Conservation (phyloP, 768 basidiomycete species). For the Leccinum truebloodii region DNA sequence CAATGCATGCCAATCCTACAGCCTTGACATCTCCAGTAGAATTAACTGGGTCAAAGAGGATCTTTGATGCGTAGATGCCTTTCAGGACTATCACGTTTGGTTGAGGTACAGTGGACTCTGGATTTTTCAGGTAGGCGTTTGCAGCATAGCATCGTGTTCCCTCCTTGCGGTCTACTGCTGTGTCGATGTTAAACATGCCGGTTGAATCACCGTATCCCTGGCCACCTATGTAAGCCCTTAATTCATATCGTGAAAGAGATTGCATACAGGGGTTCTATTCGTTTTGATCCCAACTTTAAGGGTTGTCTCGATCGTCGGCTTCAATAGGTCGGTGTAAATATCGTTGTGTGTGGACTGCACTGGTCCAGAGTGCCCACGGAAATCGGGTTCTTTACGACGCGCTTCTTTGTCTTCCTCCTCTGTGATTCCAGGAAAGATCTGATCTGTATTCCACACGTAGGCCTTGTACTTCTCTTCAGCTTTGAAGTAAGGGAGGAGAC, state of each 20-base stretch:
- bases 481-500: slow-evolving; percentile 20
- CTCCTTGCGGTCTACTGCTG: slow-evolving; percentile 14
- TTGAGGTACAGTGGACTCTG: slow-evolving; percentile 11
- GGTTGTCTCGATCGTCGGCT: slow-evolving; percentile 13
- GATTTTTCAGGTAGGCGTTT: slow-evolving; percentile 17
- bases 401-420: slow-evolving; percentile 13
- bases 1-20: slow-evolving; percentile 11
- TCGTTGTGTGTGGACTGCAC: slow-evolving; percentile 18
- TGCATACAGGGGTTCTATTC: slow-evolving; percentile 14
- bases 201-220: slow-evolving; percentile 18
- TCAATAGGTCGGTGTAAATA: slow-evolving; percentile 16
- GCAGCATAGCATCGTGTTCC: slow-evolving; percentile 22
- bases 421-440: slow-evolving; percentile 17
- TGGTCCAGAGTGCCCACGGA: slow-evolving; percentile 14
- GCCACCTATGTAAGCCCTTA: background rate
- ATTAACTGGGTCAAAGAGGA: slow-evolving; percentile 8
- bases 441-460: slow-evolving; percentile 11
- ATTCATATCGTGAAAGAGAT: background rate
- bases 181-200: slow-evolving; percentile 22
- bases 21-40: slow-evolving; percentile 1
- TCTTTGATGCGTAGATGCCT: slow-evolving; percentile 13
- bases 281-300: slow-evolving; percentile 15
- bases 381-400: slow-evolving; percentile 8
- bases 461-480: slow-evolving; percentile 11
- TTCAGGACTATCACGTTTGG: slow-evolving; percentile 10